Evolutionary conservation across 2,329 filamentous ascomycete species (phyloP), one percentile per base, ranked within the genome.

Genomic region (Cordyceps militaris): DNA sequence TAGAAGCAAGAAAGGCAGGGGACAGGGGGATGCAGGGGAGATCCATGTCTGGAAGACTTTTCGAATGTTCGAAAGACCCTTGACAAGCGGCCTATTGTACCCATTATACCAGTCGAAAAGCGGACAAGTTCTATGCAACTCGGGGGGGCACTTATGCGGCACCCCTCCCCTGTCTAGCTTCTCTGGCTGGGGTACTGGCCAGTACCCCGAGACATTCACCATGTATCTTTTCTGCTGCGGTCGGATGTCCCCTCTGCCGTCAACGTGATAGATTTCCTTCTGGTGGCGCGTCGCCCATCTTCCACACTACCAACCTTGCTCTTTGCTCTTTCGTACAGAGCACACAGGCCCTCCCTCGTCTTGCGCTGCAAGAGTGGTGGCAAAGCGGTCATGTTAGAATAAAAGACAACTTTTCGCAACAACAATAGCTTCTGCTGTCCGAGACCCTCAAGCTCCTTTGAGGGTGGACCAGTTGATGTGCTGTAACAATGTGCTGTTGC

Each of bases 21-120:
- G 7, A 3, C 44, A 34, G 47, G 40, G 40, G 21, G 11, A 4
- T 13, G 19, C 51, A 44, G 24, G 43, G 42, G 19, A 9, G 23
- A 46, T 32, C 52, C 52, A 24, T 38, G 42, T 40, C 11, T 49
- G n/a, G 54, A 56, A 56, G 54, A 42, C 44, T 49, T 49, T 56
- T 56, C n/a, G 54, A 56, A 49, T 24, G 49, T 56, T 56, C 54
- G 24, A 49, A 48, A 49, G n/a, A 49, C 54, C 43, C 32, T 32
- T 49, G 43, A 7, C 34, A 56, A 30, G 44, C 16, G 14, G 34
- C 34, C 28, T 11, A 32, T 32, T 32, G 6, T 6, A 32, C 16
- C 16, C 50, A 24, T 14, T 10, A 23, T 43, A 50, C 26, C 28
- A 32, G n/a, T 21, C 21, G 10, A 47, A 47, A 49, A 48, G 54